A percentile compares a stretch with the other conserved stretches of the same genome.
phyloP scores from a whole-genome alignment of 1,284 basidiomycete species.

The Leucoagaricus sp. region DNA sequence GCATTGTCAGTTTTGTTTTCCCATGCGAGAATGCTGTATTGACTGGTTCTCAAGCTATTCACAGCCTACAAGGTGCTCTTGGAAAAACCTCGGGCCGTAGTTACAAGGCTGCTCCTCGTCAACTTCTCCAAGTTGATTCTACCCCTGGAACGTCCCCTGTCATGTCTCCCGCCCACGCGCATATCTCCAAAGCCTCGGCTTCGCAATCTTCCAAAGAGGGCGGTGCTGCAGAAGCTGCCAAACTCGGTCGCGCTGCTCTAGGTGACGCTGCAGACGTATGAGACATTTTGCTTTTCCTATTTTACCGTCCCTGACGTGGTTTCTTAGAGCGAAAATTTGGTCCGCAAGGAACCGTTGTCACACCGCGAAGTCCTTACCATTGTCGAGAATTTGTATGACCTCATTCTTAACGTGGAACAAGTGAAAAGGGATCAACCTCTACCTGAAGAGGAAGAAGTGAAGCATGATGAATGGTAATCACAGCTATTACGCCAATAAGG shows the following conservation, averaged over 20 bases:
- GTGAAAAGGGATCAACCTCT: conserved; percentile 78
- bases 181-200: conserved; percentile 55
- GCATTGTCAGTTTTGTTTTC: conserved; percentile 50
- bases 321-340: conserved; percentile 51
- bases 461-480: conserved; percentile 53
- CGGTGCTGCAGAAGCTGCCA: conserved; percentile 70
- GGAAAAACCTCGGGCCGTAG: conserved; percentile 92
- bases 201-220: conserved; percentile 42
- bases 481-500: conserved; percentile 10
- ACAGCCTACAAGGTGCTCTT: conserved; percentile 92
- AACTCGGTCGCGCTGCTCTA: conserved; percentile 67
- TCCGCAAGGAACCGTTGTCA: conserved; percentile 73
- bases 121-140: conserved; percentile 86
- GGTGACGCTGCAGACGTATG: conserved; percentile 53
- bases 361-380: conserved; percentile 79
- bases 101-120: conserved; percentile 94
- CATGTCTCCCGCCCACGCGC: conserved; percentile 53
- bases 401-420: conserved; percentile 86
- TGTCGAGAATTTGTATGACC: conserved; percentile 87
- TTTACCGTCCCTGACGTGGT: background rate
- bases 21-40: background rate
- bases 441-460: conserved; percentile 60
- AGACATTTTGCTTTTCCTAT: conserved; percentile 19
- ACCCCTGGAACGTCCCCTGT: conserved; percentile 51
- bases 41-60: conserved; percentile 48